phyloP scores from a whole-genome alignment of 148 eudicot genomes.

The Silene latifolia region DNA sequence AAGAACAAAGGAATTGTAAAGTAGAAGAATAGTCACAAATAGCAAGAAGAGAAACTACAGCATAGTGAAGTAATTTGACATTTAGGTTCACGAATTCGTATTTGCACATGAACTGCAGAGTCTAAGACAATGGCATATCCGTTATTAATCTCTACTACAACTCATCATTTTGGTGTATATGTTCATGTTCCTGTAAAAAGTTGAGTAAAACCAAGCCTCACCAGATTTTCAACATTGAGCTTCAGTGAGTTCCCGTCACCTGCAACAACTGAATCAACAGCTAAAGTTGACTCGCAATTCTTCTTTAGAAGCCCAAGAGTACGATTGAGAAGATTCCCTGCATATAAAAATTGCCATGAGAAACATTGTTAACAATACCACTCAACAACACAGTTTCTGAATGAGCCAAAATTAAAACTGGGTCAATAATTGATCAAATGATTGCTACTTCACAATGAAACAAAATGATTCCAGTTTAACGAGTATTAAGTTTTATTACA shows the following conservation, averaged over 20 bases:
- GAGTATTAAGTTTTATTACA: neutral
- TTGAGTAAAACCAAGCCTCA: conserved; percentile 27
- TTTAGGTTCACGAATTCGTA: neutral
- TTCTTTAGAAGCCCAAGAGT: conserved; percentile 95
- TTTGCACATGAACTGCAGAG: neutral
- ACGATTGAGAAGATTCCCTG: conserved; percentile 98
- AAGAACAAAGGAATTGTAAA: conserved; percentile 1
- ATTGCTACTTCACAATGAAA: neutral
- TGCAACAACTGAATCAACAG: conserved; percentile 69
- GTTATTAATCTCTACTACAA: neutral
- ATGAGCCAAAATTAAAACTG: neutral
- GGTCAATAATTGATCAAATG: neutral
- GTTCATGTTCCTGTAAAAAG: neutral
- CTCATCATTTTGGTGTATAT: neutral
- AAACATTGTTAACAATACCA: neutral
- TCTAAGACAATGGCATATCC: neutral
- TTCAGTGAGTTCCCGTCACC: conserved; percentile 84
- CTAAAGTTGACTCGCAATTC: conserved; percentile 88
- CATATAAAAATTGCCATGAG: neutral
- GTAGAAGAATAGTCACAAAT: neutral
- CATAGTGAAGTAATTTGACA: neutral
- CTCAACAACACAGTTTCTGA: neutral
- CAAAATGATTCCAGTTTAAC: neutral
- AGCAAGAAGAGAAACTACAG: neutral
- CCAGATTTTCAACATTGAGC: conserved; percentile 75